Base-by-base conservation (phyloP, 2,329 filamentous ascomycete genomes). In the Dothidotthia symphoricarpi region DNA sequence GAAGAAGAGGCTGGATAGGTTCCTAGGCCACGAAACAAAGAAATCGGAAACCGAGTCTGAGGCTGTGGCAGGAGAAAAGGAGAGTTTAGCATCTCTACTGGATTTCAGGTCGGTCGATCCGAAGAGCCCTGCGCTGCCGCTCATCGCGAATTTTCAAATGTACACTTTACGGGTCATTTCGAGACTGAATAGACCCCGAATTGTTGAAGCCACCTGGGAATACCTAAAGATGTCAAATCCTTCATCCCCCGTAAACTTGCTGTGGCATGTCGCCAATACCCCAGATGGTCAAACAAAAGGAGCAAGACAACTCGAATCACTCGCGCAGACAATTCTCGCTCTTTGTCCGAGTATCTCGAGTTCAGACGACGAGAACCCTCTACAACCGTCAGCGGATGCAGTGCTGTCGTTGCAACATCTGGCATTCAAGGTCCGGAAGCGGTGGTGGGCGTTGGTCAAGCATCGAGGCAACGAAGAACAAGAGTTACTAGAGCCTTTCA, bases 261-360 rank as follows among this genome's bases (percentile, higher is more conserved):
- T 88, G 1, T 54, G 75, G 6, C 63, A 69, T 6, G 69, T 74
- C 5, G 71, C 72, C 0, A 67, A 69, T 36, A 61, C 69, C 3
- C 68, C 75, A 12, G 73, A 77, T n/a, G 61, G 69, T 17, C 56
- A 55, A 9, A 67, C 70, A 6, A 88, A 86, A 57, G 71, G 75
- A 13, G 73, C 78, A 8, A 80, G 79, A 3, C 83, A 88, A 45
- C 68, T 90, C 13, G 83, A 88, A 33, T 75, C 73, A 0, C 58
- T 88, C 2, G 81, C 83, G 0, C 82, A 86, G 49, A 73, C 74
- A 3, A 68, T 89, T 0, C 68, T 89, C 1, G 77, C 80, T 0
- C 66, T 89, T 1, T 78, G 82, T 17, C 85, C 86, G 1, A 84
- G 79, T 52, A 71, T 85, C n/a, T 80, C 83, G 2, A 70, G 71